Evolutionary conservation across 179 eudicot species (phyloP).

Genomic region (Amaranthus tricolor): DNA sequence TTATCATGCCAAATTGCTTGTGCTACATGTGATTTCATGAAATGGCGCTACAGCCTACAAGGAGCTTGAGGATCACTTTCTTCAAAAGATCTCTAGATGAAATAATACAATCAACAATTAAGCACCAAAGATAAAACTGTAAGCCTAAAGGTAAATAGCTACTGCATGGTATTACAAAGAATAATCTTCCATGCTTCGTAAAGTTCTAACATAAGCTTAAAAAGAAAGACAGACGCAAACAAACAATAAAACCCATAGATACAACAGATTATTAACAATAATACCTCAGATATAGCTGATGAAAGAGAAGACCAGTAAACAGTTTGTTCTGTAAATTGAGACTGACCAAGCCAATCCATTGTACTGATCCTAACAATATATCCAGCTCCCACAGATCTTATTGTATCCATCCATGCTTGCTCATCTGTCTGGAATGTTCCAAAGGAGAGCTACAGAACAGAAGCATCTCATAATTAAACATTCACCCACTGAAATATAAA

Average conservation of each 20-base stretch:
- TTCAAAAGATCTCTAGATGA: too few species aligned
- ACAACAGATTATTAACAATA: background rate
- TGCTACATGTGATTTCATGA: too few species aligned
- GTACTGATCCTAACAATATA: slow-evolving; percentile 65
- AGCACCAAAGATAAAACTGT: too few species aligned
- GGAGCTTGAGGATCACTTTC: too few species aligned
- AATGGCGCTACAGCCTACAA: too few species aligned
- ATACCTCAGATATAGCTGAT: slow-evolving; percentile 79
- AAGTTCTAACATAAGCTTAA: background rate
- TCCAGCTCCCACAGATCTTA: slow-evolving; percentile 64
- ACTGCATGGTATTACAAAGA: background rate
- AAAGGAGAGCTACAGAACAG: slow-evolving; percentile 55
- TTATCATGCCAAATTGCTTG: too few species aligned
- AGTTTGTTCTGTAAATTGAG: slow-evolving; percentile 48
- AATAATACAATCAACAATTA: too few species aligned
- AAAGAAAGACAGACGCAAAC: background rate
- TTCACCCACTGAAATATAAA: background rate
- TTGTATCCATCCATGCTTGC: slow-evolving; percentile 87
- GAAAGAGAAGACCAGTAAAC: slow-evolving; percentile 84
- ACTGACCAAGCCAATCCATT: slow-evolving; percentile 98
- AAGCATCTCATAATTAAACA: background rate
- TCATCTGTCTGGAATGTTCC: slow-evolving; percentile 81
- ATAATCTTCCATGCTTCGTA: background rate
- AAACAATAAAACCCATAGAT: background rate
- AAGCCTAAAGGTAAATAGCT: too few species aligned